Conservation (phyloP, 306 rosid genomes). For the Vicia villosa region DNA sequence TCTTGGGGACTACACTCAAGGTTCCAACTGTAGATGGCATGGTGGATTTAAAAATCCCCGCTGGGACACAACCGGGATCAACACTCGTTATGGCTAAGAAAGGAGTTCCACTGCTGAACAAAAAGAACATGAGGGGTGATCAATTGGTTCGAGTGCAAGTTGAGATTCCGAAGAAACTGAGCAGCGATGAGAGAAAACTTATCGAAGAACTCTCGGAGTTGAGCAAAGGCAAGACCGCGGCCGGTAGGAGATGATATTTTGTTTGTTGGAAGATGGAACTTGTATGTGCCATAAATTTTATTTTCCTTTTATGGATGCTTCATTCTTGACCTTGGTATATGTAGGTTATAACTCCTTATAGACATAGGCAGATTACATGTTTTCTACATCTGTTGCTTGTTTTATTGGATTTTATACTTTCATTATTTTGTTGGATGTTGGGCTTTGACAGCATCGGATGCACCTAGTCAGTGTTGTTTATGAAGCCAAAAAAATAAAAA, state of each 20-base stretch:
- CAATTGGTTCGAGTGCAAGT: conserved; percentile 97
- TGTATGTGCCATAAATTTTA: conserved; percentile 10
- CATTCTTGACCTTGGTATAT: conserved; percentile 30
- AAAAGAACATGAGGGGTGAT: conserved; percentile 90
- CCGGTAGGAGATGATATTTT: conserved; percentile 37
- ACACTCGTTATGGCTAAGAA: conserved; percentile 97
- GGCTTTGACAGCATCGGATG: conserved; percentile 23
- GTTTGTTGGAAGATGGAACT: conserved; percentile 16
- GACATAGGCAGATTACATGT: conserved; percentile 23
- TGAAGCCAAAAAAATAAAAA: not conserved
- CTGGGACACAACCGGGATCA: conserved; percentile 91
- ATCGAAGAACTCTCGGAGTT: conserved; percentile 84
- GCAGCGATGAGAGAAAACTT: conserved; percentile 81
- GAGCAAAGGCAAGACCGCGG: conserved; percentile 78
- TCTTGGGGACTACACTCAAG: conserved; percentile 81
- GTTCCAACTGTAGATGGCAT: conserved; percentile 94
- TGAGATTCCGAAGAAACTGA: conserved; percentile 86
- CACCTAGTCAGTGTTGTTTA: not conserved
- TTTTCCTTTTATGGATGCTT: conserved; percentile 32
- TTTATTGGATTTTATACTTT: conserved; percentile 9
- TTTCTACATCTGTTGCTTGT: not conserved
- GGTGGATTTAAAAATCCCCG: conserved; percentile 51
- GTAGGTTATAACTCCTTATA: conserved; percentile 34
- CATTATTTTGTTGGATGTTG: conserved; percentile 27
- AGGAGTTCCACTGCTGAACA: conserved; percentile 90